A percentile compares a stretch with the other conserved stretches of the same genome.
Evolutionary conservation across 2,329 filamentous ascomycete genomes (phyloP).

Genomic region (Diplocarpon mali): DNA sequence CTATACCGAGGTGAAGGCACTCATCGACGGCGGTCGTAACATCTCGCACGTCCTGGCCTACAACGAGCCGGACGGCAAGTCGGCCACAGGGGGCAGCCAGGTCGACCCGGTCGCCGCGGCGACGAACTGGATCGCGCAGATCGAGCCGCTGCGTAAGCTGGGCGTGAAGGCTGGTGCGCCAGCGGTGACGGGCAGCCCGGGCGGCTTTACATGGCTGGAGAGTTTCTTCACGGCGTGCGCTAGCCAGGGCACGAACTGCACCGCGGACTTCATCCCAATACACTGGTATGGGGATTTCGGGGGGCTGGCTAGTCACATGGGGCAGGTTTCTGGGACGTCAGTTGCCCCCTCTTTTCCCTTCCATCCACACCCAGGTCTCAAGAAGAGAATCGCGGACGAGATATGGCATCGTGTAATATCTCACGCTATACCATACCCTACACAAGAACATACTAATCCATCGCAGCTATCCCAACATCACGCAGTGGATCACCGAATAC

Average conservation of each 20-base stretch:
- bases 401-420: too few species aligned
- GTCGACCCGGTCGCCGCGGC: conserved; percentile 52
- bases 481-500: conserved; percentile 74
- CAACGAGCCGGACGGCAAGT: conserved; percentile 63
- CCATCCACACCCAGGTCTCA: not conserved
- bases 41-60: conserved; percentile 62
- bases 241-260: conserved; percentile 39
- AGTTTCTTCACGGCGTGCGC: conserved; percentile 56
- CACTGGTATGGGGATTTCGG: conserved; percentile 55
- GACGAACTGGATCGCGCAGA: conserved; percentile 56
- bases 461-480: conserved; percentile 40
- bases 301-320: conserved; percentile 28
- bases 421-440: too few species aligned
- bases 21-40: conserved; percentile 43
- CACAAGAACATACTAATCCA: too few species aligned
- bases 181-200: conserved; percentile 51
- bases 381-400: too few species aligned
- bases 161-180: conserved; percentile 62
- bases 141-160: conserved; percentile 54
- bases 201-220: conserved; percentile 54
- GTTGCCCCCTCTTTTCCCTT: conserved; percentile 2
- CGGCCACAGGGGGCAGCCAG: conserved; percentile 41
- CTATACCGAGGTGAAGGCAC: conserved; percentile 42
- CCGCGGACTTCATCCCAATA: conserved; percentile 50
- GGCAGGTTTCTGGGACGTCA: conserved; percentile 24